These are phyloP conservation scores for Antrodiella citrinella DNA, from an alignment of 768 basidiomycete genomes.

Conservation along the genomic window DNA sequence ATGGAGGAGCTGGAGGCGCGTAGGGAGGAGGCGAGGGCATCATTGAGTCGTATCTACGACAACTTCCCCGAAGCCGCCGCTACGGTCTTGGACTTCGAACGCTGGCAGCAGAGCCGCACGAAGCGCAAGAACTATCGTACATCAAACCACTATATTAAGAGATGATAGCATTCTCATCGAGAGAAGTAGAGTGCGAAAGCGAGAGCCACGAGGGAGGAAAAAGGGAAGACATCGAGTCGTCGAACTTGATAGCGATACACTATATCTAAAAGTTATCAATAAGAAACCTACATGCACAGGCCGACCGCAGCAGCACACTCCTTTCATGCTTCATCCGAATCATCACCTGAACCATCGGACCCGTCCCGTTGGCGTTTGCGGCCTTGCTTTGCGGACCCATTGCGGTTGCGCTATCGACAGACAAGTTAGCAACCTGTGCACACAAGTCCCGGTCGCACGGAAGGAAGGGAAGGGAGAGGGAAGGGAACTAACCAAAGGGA, in stretches of 20 bases:
- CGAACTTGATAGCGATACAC: background rate
- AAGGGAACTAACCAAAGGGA: slow-evolving; percentile 60
- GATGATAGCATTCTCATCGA: too few species aligned
- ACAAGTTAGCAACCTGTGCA: slow-evolving; percentile 12
- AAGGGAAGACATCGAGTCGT: background rate
- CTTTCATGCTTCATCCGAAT: slow-evolving; percentile 38
- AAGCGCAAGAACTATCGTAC: slow-evolving; percentile 1
- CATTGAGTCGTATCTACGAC: slow-evolving; percentile 38
- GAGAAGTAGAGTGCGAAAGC: too few species aligned
- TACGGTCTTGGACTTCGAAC: slow-evolving; percentile 15
- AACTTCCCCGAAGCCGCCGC: slow-evolving; percentile 42
- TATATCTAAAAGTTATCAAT: background rate
- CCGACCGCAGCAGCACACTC: too few species aligned
- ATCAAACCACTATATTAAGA: too few species aligned
- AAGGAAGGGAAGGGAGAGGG: slow-evolving; percentile 15
- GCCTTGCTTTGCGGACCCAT: slow-evolving; percentile 58
- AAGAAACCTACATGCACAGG: background rate
- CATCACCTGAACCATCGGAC: slow-evolving; percentile 60
- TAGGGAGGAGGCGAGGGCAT: slow-evolving; percentile 26
- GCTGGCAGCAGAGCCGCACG: background rate
- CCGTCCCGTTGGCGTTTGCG: slow-evolving; percentile 50
- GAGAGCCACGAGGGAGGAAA: too few species aligned
- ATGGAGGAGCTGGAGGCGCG: slow-evolving; percentile 19
- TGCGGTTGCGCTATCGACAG: slow-evolving; percentile 61
- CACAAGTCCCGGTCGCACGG: slow-evolving; percentile 5